Conservation (phyloP, 257 asterid species). For the Paraleonurus japonicus region DNA sequence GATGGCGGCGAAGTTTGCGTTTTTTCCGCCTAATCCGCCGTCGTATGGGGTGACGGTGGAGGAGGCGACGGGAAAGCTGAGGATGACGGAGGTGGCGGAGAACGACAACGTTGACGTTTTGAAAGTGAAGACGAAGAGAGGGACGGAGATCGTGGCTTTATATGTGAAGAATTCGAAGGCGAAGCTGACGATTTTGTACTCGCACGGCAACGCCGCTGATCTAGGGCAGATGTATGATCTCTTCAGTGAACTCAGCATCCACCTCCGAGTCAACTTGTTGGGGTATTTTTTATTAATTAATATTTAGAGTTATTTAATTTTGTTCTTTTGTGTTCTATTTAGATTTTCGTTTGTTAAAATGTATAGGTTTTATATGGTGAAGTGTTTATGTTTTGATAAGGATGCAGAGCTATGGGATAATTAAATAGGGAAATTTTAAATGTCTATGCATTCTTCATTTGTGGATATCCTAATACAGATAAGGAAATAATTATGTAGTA, state of each 20-base stretch:
- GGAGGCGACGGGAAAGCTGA: slow-evolving; percentile 59
- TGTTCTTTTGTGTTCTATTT: neutral
- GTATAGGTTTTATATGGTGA: slow-evolving; percentile 2
- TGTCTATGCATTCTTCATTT: neutral
- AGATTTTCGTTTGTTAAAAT: slow-evolving; percentile 5
- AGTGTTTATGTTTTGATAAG: slow-evolving; percentile 6
- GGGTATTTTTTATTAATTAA: slow-evolving; percentile 47
- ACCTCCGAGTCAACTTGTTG: slow-evolving; percentile 84
- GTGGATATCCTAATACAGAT: slow-evolving; percentile 9
- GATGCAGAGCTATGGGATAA: slow-evolving; percentile 14
- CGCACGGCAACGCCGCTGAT: slow-evolving; percentile 99
- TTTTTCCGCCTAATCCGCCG: slow-evolving; percentile 92
- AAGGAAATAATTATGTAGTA: slow-evolving; percentile 10
- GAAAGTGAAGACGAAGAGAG: slow-evolving; percentile 76
- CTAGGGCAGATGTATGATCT: slow-evolving; percentile 95
- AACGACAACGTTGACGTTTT: slow-evolving; percentile 76
- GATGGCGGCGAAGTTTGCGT: slow-evolving; percentile 93
- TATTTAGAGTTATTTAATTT: neutral
- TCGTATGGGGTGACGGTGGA: slow-evolving; percentile 63
- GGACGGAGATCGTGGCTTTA: slow-evolving; percentile 73
- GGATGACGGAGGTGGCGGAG: slow-evolving; percentile 80
- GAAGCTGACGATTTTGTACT: slow-evolving; percentile 72
- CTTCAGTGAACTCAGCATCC: slow-evolving; percentile 80
- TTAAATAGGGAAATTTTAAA: neutral
- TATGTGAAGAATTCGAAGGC: slow-evolving; percentile 80